Percentiles rank a stretch among this genome's conserved stretches.
These are phyloP conservation scores for Monosporascus sp. DNA, from an alignment of 2,329 filamentous ascomycete genomes.

Conservation along the genomic window DNA sequence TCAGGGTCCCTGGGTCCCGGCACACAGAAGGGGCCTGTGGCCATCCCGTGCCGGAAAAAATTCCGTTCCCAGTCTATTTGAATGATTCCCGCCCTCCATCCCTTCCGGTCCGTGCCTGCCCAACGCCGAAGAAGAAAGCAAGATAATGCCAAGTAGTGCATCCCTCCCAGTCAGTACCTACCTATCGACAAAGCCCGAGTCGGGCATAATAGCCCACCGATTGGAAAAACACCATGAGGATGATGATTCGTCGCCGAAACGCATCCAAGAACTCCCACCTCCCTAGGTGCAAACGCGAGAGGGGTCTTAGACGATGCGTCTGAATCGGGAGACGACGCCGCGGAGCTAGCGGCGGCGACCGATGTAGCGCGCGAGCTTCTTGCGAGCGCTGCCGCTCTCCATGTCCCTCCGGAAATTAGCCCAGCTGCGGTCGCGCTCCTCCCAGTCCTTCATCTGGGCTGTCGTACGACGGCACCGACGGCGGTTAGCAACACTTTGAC, in stretches of 20 bases:
- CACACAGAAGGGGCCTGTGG: neutral
- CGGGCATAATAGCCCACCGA: neutral
- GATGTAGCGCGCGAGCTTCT: constrained; percentile 36
- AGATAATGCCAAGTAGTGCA: neutral
- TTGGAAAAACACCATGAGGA: neutral
- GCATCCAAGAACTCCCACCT: no score
- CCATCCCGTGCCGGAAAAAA: neutral
- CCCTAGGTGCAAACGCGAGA: no score
- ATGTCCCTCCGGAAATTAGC: constrained; percentile 34
- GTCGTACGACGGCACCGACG: neutral
- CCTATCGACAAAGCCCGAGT: no score
- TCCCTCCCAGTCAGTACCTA: neutral
- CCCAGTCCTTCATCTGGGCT: constrained; percentile 47
- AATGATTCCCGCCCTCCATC: neutral
- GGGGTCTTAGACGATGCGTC: no score
- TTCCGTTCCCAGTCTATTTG: no score
- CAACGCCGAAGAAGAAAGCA: constrained; percentile 6
- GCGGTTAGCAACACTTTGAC: constrained; percentile 7
- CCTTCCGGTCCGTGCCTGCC: neutral
- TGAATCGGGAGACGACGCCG: no score
- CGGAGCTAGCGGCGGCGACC: constrained; percentile 16
- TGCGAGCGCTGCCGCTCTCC: constrained; percentile 26
- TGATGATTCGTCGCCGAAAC: no score
- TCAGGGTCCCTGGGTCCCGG: no score
- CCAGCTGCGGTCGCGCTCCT: constrained; percentile 47